These are phyloP conservation scores for Rhizodiscina lignyota DNA, from an alignment of 495 filamentous ascomycete genomes.

Conservation along the genomic window DNA sequence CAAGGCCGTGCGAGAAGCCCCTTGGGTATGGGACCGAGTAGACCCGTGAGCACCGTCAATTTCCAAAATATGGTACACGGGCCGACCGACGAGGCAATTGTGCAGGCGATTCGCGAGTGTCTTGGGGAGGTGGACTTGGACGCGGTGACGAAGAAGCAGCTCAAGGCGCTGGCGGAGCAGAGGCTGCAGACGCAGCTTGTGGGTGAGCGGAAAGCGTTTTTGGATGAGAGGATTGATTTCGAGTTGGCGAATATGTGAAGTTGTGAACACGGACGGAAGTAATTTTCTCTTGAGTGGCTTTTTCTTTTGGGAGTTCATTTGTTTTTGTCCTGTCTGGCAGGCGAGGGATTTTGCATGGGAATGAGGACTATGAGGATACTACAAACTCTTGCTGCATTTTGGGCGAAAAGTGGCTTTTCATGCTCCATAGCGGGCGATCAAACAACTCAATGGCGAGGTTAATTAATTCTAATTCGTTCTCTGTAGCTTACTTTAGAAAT, in stretches of 20 bases:
- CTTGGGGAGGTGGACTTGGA: slow-evolving; percentile 87
- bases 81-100: slow-evolving; percentile 54
- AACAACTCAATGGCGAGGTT: too few species aligned
- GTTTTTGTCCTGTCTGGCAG: too few species aligned
- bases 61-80: slow-evolving; percentile 48
- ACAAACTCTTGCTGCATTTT: too few species aligned
- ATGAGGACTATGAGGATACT: too few species aligned
- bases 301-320: too few species aligned
- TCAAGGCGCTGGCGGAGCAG: slow-evolving; percentile 75
- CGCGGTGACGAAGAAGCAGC: slow-evolving; percentile 93
- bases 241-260: slow-evolving; percentile 85
- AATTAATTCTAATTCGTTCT: too few species aligned
- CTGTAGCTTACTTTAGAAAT: too few species aligned
- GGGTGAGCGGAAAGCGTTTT: slow-evolving; percentile 66
- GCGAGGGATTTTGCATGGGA: too few species aligned
- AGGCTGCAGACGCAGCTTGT: slow-evolving; percentile 71
- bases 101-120: slow-evolving; percentile 66
- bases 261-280: too few species aligned
- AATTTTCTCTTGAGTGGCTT: too few species aligned
- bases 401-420: too few species aligned
- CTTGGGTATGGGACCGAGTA: slow-evolving; percentile 22
- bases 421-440: too few species aligned
- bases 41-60: slow-evolving; percentile 58
- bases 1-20: slow-evolving; percentile 6
- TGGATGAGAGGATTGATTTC: slow-evolving; percentile 82